Conservation (phyloP, 108 stramenopile genomes). For the Epithemia pelagica region DNA sequence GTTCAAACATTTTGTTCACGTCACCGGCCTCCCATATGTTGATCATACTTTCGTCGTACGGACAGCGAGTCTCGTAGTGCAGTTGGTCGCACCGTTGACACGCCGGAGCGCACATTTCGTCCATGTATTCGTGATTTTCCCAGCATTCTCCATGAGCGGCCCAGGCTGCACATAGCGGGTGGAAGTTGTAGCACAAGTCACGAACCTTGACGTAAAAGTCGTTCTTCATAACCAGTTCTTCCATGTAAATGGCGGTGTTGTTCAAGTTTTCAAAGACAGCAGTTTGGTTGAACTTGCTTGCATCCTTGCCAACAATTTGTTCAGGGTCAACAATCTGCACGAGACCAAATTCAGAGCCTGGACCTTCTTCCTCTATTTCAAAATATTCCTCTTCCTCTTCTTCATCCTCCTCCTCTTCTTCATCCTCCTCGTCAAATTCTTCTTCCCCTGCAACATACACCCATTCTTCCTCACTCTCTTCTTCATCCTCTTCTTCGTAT, state of each 20-base stretch:
- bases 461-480: not conserved
- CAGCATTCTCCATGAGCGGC: conserved; percentile 47
- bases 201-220: not conserved
- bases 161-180: conserved; percentile 58
- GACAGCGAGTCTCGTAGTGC: not conserved
- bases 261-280: not conserved
- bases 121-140: conserved; percentile 4
- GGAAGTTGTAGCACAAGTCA: conserved; percentile 31
- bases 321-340: not conserved
- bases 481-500: not conserved
- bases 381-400: not conserved
- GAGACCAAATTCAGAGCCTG: not conserved
- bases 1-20: conserved; percentile 60
- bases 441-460: not conserved
- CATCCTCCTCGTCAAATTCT: not conserved
- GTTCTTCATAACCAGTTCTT: not conserved
- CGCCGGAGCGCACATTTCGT: not conserved
- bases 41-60: conserved; percentile 4
- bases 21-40: conserved; percentile 51
- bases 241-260: not conserved
- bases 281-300: not conserved
- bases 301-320: not conserved
- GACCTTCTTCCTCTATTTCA: not conserved
- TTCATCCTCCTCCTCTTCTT: not conserved
- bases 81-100: conserved; percentile 6